Conservation (phyloP, 176 grass and related monocot species). For the Triticum monococcum region DNA sequence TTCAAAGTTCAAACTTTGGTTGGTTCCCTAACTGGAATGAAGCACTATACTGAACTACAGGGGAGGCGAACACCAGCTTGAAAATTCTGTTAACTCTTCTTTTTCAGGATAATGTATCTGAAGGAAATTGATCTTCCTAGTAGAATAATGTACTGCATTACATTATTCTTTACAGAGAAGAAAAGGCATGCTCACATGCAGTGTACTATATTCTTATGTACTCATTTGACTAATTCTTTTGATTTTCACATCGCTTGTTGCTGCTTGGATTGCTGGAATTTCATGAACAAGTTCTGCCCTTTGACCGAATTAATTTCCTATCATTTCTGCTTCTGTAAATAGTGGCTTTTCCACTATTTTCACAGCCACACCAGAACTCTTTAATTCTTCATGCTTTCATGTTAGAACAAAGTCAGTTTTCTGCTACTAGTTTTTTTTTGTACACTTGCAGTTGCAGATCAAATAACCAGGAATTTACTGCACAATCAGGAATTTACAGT, state of each 20-base stretch:
- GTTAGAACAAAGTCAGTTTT: not conserved
- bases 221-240: not conserved
- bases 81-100: slow-evolving; percentile 10
- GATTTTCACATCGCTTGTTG: slow-evolving; percentile 36
- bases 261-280: slow-evolving; percentile 91
- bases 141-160: not conserved
- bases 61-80: not conserved
- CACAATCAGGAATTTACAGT: not conserved
- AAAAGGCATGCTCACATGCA: not conserved
- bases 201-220: not conserved
- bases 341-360: slow-evolving; percentile 22
- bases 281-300: slow-evolving; percentile 59
- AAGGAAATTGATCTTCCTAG: not conserved
- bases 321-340: slow-evolving; percentile 12
- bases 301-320: not conserved
- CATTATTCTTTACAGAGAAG: not conserved
- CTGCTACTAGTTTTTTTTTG: not conserved
- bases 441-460: not conserved
- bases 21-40: not conserved
- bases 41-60: not conserved
- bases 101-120: slow-evolving; percentile 1
- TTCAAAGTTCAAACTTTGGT: not conserved
- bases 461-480: not conserved
- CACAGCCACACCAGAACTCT: slow-evolving; percentile 76
- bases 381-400: slow-evolving; percentile 77